phyloP scores from a whole-genome alignment of 352 stramenopile genomes.

The Phytopythium chamaehyphon region DNA sequence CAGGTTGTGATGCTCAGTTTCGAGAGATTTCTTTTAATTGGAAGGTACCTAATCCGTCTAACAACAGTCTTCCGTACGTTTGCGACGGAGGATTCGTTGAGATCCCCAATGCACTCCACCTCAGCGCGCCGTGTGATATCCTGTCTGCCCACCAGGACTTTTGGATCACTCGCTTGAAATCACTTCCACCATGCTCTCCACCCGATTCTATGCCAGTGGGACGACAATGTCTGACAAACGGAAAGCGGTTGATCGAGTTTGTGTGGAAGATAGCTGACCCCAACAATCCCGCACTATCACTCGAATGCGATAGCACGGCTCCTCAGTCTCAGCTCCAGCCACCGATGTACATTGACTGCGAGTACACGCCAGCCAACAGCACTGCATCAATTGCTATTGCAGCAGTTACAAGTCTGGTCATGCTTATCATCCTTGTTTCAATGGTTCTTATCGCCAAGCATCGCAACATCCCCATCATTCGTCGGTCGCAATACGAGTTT shows the following conservation, averaged over 20 bases:
- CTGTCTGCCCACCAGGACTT: constrained; percentile 12
- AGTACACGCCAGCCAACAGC: constrained; percentile 6
- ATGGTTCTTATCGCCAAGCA: constrained; percentile 11
- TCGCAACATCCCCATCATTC: constrained; percentile 17
- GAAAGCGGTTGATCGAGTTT: constrained; percentile 22
- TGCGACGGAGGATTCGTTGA: constrained; percentile 31
- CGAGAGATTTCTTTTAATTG: constrained; percentile 35
- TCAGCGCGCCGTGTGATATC: constrained; percentile 39
- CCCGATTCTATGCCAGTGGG: constrained; percentile 33
- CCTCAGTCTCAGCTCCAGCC: constrained; percentile 5
- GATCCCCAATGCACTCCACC: constrained; percentile 20
- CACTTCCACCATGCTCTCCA: constrained; percentile 25
- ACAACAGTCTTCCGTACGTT: constrained; percentile 25
- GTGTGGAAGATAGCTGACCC: constrained; percentile 29
- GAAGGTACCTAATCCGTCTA: constrained; percentile 25
- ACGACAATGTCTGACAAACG: constrained; percentile 17
- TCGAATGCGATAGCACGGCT: constrained; percentile 19
- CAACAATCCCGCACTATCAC: constrained; percentile 11
- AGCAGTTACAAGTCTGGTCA: constrained; percentile 4
- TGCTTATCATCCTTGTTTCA: constrained; percentile 1
- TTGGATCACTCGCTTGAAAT: constrained; percentile 28
- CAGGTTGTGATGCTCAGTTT: constrained; percentile 17
- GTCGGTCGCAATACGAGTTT: constrained; percentile 19
- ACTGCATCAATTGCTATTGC: constrained; percentile 7
- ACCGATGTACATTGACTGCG: constrained; percentile 8